Percentiles rank a stretch among this genome's conserved stretches.
phyloP scores from a whole-genome alignment of 108 stramenopile species.

The Stephanodiscus triporus region DNA sequence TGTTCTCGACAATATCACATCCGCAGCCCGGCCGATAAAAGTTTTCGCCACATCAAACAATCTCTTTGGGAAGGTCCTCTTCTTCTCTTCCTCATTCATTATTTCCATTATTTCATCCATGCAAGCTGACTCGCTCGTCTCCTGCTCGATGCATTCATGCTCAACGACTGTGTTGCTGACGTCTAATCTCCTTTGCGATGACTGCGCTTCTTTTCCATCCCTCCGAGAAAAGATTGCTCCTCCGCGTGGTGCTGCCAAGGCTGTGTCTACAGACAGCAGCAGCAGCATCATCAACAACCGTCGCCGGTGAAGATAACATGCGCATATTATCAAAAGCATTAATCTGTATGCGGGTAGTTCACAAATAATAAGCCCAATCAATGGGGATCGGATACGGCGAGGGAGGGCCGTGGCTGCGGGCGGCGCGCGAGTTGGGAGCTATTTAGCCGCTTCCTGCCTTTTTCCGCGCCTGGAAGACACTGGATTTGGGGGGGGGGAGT shows the following conservation, averaged over 20 bases:
- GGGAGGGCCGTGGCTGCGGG: too few relatives aligned
- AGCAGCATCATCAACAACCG: not conserved
- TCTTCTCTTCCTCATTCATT: not conserved
- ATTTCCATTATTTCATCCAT: not conserved
- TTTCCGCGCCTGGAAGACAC: too few relatives aligned
- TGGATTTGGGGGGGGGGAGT: too few relatives aligned
- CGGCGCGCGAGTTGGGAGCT: too few relatives aligned
- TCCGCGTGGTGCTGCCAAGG: constrained; percentile 1
- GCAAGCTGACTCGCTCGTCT: not conserved
- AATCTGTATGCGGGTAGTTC: too few relatives aligned
- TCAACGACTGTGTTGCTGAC: not conserved
- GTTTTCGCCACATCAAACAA: constrained; percentile 9
- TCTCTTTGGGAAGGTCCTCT: not conserved
- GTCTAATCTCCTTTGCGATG: not conserved
- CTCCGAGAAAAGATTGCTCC: not conserved
- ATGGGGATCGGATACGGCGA: too few relatives aligned
- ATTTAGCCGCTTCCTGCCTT: too few relatives aligned
- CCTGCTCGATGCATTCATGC: not conserved
- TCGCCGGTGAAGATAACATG: not conserved
- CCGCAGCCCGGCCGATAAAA: not conserved
- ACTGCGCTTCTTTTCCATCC: not conserved
- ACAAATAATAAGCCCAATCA: too few relatives aligned
- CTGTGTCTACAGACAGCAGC: not conserved
- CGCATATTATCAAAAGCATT: not conserved
- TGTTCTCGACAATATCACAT: not conserved